Evolutionary conservation across 345 rosid species (phyloP), one percentile per base, ranked within the genome.

Genomic region (Gossypioides kirkii): DNA sequence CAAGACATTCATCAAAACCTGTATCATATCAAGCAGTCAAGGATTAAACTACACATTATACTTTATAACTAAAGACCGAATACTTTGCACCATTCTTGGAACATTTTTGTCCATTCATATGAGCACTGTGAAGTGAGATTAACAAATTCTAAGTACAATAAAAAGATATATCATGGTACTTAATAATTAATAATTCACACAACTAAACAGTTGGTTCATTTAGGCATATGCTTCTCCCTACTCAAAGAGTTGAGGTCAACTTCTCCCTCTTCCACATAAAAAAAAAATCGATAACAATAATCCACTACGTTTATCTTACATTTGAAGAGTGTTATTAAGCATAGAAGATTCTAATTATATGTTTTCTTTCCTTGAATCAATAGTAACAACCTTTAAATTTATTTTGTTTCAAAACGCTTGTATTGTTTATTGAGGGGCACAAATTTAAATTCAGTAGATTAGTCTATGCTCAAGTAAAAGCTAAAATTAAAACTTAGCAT

Each of bases 1-100:
- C 69, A 95, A 80, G 53, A 93, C 78, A 82, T 87, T 89, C 94
- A 84, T 84, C 81, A 86, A 79, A 77, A 86, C 80, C 90, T 84
- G 69, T 56, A 77, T 11, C 65, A 60, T 14, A 25, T 18, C 67
- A 38, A 38, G 23, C 13, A 32, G 32, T 61, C 58, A 9, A 60
- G 17, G 26, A 26, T 67, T 26, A 17, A 2, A 7, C 23, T 56
- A 56, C 32, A 23, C 12, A 22, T 10, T 54, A 8, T 54, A 20
- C 58, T 54, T 18, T 54, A 54, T 54, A 54, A 54, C 59, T 54
- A 54, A 20, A 54, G 38, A 18, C 25, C 9, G 13, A 54, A 54
- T 18, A 54, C 25, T 54, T 32, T 18, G 59, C 23, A 54, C 11
- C 25, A 18, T 54, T 54, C 25, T 54, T 54, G 12, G 18, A 54